Evolutionary conservation across 805 yeast species (phyloP).

Genomic region (Lachancea cidri): DNA sequence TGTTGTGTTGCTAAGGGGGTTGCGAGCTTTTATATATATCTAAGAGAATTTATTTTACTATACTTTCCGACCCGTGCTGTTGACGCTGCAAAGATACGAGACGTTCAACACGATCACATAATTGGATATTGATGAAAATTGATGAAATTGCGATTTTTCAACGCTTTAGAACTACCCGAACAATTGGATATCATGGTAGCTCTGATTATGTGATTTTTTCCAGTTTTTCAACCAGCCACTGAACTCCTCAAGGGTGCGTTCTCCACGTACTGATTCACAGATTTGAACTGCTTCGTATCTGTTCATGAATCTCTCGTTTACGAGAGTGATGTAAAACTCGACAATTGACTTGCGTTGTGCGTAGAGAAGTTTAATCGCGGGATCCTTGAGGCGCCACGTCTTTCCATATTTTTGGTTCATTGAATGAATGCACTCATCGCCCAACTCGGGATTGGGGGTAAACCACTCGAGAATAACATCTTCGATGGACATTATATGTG

Average conservation of each 20-base stretch:
- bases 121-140: not conserved
- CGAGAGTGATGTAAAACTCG: slow-evolving; percentile 28
- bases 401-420: slow-evolving; percentile 28
- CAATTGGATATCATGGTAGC: slow-evolving; percentile 12
- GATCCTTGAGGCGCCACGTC: slow-evolving; percentile 21
- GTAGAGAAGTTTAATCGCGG: slow-evolving; percentile 18
- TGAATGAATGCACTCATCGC: slow-evolving; percentile 28
- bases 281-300: slow-evolving; percentile 25
- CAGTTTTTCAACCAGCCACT: slow-evolving; percentile 16
- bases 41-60: no score
- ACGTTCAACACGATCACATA: not conserved
- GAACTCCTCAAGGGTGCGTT: slow-evolving; percentile 6
- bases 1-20: not conserved
- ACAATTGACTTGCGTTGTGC: slow-evolving; percentile 27
- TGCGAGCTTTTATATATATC: not conserved
- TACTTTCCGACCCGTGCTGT: not conserved
- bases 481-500: slow-evolving; percentile 19
- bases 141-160: not conserved
- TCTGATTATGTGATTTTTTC: slow-evolving; percentile 18
- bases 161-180: not conserved
- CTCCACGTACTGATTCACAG: slow-evolving; percentile 16
- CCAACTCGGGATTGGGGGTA: slow-evolving; percentile 27
- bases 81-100: not conserved
- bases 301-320: slow-evolving; percentile 20
- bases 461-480: slow-evolving; percentile 32